Evolutionary conservation across 2,329 filamentous ascomycete genomes (phyloP).

Genomic region (Anisogramma anomala): DNA sequence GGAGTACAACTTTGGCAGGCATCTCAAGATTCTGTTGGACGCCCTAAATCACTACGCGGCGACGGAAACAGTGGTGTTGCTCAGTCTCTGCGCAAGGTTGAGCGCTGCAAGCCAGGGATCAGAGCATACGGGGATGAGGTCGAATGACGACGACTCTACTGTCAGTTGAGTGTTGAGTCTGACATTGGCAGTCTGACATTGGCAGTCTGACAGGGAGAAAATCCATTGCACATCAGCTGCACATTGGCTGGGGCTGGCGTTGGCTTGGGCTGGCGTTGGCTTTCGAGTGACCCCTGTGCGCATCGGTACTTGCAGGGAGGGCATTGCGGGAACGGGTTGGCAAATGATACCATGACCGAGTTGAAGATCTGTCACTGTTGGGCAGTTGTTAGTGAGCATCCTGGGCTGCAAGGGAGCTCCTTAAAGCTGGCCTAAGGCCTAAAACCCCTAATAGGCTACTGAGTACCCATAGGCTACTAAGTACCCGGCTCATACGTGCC

Average conservation of each 20-base stretch:
- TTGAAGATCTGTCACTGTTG: background rate
- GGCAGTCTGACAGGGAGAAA: background rate
- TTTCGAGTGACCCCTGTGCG: too few species aligned
- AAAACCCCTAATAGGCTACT: too few species aligned
- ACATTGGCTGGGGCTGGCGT: constrained; percentile 6
- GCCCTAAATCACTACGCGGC: constrained; percentile 95
- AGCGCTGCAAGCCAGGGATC: constrained; percentile 72
- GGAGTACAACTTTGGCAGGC: constrained; percentile 83
- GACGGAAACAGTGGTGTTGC: constrained; percentile 87
- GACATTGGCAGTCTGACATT: too few species aligned
- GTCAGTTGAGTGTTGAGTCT: constrained; percentile 4
- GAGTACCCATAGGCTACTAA: too few species aligned
- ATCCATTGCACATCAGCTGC: too few species aligned
- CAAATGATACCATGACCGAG: constrained; percentile 7
- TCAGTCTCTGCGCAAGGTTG: constrained; percentile 74
- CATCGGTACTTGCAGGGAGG: too few species aligned
- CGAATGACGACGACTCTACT: constrained; percentile 41
- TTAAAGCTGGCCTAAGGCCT: too few species aligned
- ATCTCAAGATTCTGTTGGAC: constrained; percentile 87
- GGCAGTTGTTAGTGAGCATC: too few species aligned
- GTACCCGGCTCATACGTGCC: too few species aligned
- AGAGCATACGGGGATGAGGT: constrained; percentile 48
- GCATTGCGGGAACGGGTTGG: background rate
- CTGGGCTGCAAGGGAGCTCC: too few species aligned
- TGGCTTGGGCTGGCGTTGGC: too few species aligned